These are phyloP conservation scores for Russula abietina DNA, from an alignment of 768 basidiomycete genomes.

Conservation along the genomic window DNA sequence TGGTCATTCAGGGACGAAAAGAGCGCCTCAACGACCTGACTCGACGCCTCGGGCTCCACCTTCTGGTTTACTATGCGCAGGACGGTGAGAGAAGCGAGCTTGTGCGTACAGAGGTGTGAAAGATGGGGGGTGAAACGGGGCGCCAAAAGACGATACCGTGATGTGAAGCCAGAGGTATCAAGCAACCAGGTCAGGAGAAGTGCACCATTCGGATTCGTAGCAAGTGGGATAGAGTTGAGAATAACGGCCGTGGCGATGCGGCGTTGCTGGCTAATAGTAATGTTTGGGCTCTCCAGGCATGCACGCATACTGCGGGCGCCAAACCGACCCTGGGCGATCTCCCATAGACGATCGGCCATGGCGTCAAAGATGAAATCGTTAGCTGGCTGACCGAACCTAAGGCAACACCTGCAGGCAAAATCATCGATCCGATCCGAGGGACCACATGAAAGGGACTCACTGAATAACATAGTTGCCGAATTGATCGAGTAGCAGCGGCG, in stretches of 20 bases:
- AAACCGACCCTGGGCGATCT: slow-evolving; percentile 95
- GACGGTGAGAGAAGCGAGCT: slow-evolving; percentile 91
- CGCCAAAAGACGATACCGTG: slow-evolving; percentile 90
- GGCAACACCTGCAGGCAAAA: slow-evolving; percentile 57
- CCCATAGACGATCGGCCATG: slow-evolving; percentile 97
- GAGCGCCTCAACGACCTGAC: slow-evolving; percentile 79
- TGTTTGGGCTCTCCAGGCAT: slow-evolving; percentile 86
- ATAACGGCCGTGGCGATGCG: slow-evolving; percentile 92
- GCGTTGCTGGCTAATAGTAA: slow-evolving; percentile 85
- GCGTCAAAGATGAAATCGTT: slow-evolving; percentile 98
- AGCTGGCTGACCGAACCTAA: slow-evolving; percentile 82
- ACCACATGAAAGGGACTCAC: slow-evolving; percentile 41
- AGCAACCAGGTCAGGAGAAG: slow-evolving; percentile 94
- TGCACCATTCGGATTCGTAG: slow-evolving; percentile 96
- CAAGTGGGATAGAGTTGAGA: slow-evolving; percentile 94
- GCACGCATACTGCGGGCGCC: slow-evolving; percentile 98
- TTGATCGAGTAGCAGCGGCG: slow-evolving; percentile 89
- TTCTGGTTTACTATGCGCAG: slow-evolving; percentile 96
- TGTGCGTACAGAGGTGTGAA: slow-evolving; percentile 96
- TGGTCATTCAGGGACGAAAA: slow-evolving; percentile 89
- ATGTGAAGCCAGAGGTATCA: slow-evolving; percentile 90
- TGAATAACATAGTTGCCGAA: slow-evolving; percentile 92
- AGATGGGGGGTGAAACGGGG: slow-evolving; percentile 96
- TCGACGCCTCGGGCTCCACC: slow-evolving; percentile 83
- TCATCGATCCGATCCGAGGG: slow-evolving; percentile 2